Conservation (phyloP, 352 stramenopile genomes). For the Phytophthora sp. region DNA sequence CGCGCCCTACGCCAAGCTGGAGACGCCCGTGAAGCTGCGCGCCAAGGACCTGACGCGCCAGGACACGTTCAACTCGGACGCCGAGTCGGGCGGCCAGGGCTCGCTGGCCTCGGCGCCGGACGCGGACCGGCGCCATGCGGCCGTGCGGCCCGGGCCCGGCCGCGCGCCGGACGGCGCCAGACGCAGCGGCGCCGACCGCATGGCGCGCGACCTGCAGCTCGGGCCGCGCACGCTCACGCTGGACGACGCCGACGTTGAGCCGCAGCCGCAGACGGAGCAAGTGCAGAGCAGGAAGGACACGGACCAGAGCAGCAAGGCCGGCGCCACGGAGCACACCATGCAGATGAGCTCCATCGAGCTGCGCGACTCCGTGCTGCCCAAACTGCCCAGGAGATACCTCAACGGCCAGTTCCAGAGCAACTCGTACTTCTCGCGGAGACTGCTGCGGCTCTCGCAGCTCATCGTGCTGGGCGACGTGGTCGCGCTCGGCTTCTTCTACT, state of each 20-base stretch:
- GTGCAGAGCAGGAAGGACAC: constrained; percentile 13
- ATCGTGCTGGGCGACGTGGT: constrained; percentile 63
- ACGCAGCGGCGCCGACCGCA: constrained; percentile 15
- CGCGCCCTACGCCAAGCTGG: constrained; percentile 41
- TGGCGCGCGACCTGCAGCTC: constrained; percentile 21
- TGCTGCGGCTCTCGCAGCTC: constrained; percentile 66
- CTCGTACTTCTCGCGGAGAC: constrained; percentile 78
- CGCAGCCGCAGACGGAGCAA: not conserved
- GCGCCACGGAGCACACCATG: constrained; percentile 31
- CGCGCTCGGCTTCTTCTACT: constrained; percentile 70
- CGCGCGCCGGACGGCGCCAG: no score
- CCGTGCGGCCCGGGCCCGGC: no score
- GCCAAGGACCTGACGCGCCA: constrained; percentile 26
- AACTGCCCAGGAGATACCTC: constrained; percentile 50
- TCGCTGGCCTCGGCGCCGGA: constrained; percentile 12
- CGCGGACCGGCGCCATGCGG: not conserved
- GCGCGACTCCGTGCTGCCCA: constrained; percentile 26
- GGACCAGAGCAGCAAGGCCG: constrained; percentile 26
- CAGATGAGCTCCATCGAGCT: constrained; percentile 43
- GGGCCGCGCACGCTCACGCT: constrained; percentile 20
- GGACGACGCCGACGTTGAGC: constrained; percentile 6
- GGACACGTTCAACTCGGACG: constrained; percentile 51
- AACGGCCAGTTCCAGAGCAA: constrained; percentile 74
- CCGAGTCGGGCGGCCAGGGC: constrained; percentile 11
- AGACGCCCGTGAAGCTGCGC: constrained; percentile 43